A percentile compares a stretch with the other conserved stretches of the same genome.
phyloP scores from a whole-genome alignment of 352 stramenopile genomes.

The Thalassiosira livingstoniorum region DNA sequence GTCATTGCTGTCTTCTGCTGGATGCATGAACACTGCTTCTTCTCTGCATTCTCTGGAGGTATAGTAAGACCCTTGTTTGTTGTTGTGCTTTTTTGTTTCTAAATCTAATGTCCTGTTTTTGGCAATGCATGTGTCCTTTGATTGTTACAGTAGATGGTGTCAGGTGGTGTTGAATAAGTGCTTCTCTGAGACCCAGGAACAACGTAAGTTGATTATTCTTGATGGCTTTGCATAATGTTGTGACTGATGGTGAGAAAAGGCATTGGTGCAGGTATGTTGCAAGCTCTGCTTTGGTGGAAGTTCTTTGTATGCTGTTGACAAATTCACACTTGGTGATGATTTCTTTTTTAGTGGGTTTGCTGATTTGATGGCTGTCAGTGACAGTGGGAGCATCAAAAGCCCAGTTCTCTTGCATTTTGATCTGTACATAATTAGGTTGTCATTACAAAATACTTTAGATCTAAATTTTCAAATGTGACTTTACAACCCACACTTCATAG shows the following conservation, averaged over 20 bases:
- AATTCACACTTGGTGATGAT: neutral
- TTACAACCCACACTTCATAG: too few species aligned
- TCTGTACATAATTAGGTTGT: too few species aligned
- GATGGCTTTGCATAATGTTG: neutral
- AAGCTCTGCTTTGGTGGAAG: neutral
- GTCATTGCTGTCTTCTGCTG: conserved; percentile 1
- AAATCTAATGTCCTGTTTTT: neutral
- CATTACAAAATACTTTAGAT: too few species aligned
- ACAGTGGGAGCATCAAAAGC: neutral
- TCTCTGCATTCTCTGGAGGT: neutral
- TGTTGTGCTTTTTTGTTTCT: too few species aligned
- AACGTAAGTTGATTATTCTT: neutral
- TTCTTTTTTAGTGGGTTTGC: neutral
- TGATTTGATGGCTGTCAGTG: neutral
- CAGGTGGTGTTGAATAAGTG: neutral
- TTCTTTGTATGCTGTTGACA: neutral
- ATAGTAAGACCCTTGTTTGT: too few species aligned
- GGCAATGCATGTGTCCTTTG: conserved; percentile 16
- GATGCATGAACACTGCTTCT: too few species aligned
- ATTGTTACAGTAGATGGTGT: neutral
- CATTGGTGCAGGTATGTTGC: neutral
- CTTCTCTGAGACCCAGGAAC: neutral
- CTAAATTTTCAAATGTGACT: too few species aligned
- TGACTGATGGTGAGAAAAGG: neutral
- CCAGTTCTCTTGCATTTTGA: too few species aligned